phyloP scores from a whole-genome alignment of 2,329 filamentous ascomycete genomes.

The Gaeumannomyces sp. region DNA sequence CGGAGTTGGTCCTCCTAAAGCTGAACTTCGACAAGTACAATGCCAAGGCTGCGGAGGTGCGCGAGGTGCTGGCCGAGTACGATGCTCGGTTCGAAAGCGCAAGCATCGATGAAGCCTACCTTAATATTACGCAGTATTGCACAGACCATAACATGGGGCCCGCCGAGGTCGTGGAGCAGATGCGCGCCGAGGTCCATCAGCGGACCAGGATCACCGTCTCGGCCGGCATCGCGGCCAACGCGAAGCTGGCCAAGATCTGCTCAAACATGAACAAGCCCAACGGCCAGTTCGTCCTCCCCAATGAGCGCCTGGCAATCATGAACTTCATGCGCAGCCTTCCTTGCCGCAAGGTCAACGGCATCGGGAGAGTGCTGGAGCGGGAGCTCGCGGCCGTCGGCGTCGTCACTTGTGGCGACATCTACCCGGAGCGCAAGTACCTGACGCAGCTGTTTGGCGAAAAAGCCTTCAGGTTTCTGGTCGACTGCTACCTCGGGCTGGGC shows the following conservation, averaged over 20 bases:
- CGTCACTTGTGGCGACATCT: constrained; percentile 84
- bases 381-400: constrained; percentile 84
- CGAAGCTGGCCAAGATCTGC: constrained; percentile 89
- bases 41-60: constrained; percentile 82
- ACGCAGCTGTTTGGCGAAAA: constrained; percentile 84
- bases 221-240: constrained; percentile 89
- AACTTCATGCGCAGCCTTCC: constrained; percentile 78
- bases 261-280: constrained; percentile 97
- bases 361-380: constrained; percentile 90
- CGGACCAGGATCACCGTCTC: constrained; percentile 82
- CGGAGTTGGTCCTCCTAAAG: constrained; percentile 73
- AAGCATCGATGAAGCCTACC: constrained; percentile 92
- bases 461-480: constrained; percentile 77
- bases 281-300: constrained; percentile 74
- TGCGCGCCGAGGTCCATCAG: constrained; percentile 70
- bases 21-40: constrained; percentile 88
- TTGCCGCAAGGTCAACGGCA: constrained; percentile 85
- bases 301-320: constrained; percentile 69
- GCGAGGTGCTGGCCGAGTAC: constrained; percentile 76
- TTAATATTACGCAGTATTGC: constrained; percentile 91
- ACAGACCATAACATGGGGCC: constrained; percentile 59
- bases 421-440: constrained; percentile 65
- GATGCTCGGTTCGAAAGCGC: constrained; percentile 88
- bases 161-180: constrained; percentile 67
- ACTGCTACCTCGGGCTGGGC: constrained; percentile 79